phyloP scores from a whole-genome alignment of 306 rosid species.

The Parietaria judaica region DNA sequence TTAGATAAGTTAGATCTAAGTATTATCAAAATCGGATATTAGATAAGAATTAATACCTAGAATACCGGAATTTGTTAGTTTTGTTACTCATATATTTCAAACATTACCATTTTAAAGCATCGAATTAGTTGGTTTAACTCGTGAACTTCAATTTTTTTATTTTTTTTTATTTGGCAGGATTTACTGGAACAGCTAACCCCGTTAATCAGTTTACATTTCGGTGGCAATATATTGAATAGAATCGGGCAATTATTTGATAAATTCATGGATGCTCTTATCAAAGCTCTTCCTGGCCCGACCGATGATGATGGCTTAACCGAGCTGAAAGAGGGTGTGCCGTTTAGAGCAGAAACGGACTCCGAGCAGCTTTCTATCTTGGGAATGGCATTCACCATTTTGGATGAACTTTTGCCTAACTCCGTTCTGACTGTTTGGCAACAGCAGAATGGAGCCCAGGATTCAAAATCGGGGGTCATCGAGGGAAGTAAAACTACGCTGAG shows the following conservation, averaged over 20 bases:
- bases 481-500: constrained; percentile 36
- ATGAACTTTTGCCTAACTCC: constrained; percentile 72
- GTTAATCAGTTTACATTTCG: constrained; percentile 58
- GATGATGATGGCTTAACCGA: constrained; percentile 85
- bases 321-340: constrained; percentile 55
- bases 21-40: no score
- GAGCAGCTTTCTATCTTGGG: constrained; percentile 90
- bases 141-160: background rate
- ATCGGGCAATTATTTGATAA: constrained; percentile 69
- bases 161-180: constrained; percentile 43
- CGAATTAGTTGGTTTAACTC: background rate
- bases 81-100: background rate
- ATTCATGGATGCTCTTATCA: constrained; percentile 82
- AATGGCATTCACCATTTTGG: constrained; percentile 79
- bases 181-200: constrained; percentile 84
- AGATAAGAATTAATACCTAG: no score
- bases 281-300: constrained; percentile 74
- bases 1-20: no score
- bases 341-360: constrained; percentile 90
- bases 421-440: constrained; percentile 62
- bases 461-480: constrained; percentile 42
- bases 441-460: constrained; percentile 45
- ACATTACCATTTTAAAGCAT: background rate
- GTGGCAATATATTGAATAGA: constrained; percentile 67
- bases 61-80: no score